Base-by-base conservation (phyloP, 2,329 filamentous ascomycete genomes). In the Colletotrichum tanaceti region DNA sequence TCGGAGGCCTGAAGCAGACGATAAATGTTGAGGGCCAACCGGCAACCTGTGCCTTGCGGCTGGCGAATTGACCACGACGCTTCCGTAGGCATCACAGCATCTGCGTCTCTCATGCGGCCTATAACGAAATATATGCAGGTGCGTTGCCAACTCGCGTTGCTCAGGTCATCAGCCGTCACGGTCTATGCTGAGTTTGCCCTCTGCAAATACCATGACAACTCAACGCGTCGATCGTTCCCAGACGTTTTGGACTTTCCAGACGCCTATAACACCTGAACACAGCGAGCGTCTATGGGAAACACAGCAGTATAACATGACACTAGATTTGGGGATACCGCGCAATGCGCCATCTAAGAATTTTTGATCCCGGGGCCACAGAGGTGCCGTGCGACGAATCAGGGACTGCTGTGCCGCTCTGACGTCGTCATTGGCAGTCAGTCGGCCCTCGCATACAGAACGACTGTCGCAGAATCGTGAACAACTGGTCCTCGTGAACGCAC, bases 351-450 rank as follows among this genome's bases (percentile, higher is more conserved):
- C 52, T 58, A 58, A 54, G 24, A 32, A 54, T 54, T n/a, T n/a
- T n/a, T 59, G 20, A 18, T 46, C 39, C 53, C 41, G 58, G 63
- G 57, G 32, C 39, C 22, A 14, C 43, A 50, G 58, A 54, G 41
- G 32, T 63, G 46, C 22, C 50, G 58, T 70, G 64, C 32, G 41
- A 68, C 67, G 54, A 70, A 70, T 70, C 41, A 38, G 52, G 58
- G 35, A 35, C 53, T 55, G 46, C 58, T 55, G 58, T 59, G 53
- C 64, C 58, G 32, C 53, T 62, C 63, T 63, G 46, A 3, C 67
- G 39, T 67, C 53, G 47, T 55, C 41, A 70, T 70, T 70, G 67
- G 67, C 49, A 39, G 64, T 63, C 53, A 59, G 58, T 54, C 41
- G 32, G 55, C 35, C 47, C 38, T 69, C 55, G 35, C 66, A 55